phyloP scores from a whole-genome alignment of 1,139 yeast species.

The Kazachstania sp. region DNA sequence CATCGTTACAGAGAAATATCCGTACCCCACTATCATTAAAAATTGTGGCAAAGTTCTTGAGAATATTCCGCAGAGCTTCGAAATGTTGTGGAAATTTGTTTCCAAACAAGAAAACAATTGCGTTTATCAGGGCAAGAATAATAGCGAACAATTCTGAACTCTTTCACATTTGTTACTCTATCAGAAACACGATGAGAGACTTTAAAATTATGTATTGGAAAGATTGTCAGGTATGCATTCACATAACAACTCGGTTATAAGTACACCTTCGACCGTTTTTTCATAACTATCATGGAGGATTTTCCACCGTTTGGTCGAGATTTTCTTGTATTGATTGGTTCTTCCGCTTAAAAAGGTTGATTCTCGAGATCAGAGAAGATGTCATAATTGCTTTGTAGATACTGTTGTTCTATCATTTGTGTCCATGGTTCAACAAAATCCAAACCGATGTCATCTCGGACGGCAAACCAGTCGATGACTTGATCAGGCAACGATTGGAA shows the following conservation, averaged over 20 bases:
- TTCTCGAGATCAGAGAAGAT: conserved; percentile 8
- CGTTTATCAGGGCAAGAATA: not conserved
- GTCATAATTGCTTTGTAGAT: conserved; percentile 12
- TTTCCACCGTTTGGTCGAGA: too few relatives aligned
- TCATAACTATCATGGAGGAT: too few relatives aligned
- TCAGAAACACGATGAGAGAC: too few relatives aligned
- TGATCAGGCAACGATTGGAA: conserved; percentile 29
- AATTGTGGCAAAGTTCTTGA: not conserved
- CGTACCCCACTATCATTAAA: not conserved
- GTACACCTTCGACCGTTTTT: too few relatives aligned
- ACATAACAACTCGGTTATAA: too few relatives aligned
- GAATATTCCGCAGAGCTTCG: not conserved
- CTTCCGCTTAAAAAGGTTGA: not conserved
- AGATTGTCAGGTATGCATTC: too few relatives aligned
- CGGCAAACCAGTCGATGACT: conserved; percentile 64
- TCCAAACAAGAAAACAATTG: not conserved
- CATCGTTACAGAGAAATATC: not conserved
- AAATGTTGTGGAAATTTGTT: too few relatives aligned
- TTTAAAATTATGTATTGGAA: too few relatives aligned
- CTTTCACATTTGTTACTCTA: too few relatives aligned
- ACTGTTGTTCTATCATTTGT: conserved; percentile 63
- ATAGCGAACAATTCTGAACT: not conserved
- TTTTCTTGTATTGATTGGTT: too few relatives aligned
- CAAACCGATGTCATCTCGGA: conserved; percentile 57
- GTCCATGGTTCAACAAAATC: conserved; percentile 89